These are phyloP conservation scores for Plantago ovata DNA, from an alignment of 257 asterid genomes.

Conservation along the genomic window DNA sequence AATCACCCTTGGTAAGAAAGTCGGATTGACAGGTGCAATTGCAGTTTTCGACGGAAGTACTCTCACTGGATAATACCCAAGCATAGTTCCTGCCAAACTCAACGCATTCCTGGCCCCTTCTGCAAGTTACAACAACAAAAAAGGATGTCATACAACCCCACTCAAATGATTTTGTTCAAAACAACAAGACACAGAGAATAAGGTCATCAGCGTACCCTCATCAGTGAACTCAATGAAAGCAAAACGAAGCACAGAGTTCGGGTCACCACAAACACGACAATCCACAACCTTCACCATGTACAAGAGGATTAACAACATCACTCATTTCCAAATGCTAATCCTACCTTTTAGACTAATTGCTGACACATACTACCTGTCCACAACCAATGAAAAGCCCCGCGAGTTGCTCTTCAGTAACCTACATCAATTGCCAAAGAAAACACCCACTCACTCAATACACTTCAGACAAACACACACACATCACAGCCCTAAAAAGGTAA, in stretches of 20 bases:
- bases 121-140: slow-evolving; percentile 27
- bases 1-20: slow-evolving; percentile 68
- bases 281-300: slow-evolving; percentile 58
- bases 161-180: slow-evolving; percentile 7
- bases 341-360: slow-evolving; percentile 5
- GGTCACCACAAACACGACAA: slow-evolving; percentile 82
- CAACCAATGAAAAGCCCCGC: slow-evolving; percentile 57
- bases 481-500: not conserved
- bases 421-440: slow-evolving; percentile 21
- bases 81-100: slow-evolving; percentile 72
- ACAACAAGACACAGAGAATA: slow-evolving; percentile 7
- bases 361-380: slow-evolving; percentile 46
- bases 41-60: slow-evolving; percentile 83
- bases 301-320: slow-evolving; percentile 5
- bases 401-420: slow-evolving; percentile 82
- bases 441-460: not conserved
- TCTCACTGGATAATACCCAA: slow-evolving; percentile 70
- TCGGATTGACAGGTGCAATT: slow-evolving; percentile 74
- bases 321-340: slow-evolving; percentile 4
- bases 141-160: slow-evolving; percentile 10
- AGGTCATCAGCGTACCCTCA: slow-evolving; percentile 41
- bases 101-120: slow-evolving; percentile 72
- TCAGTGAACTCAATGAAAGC: slow-evolving; percentile 71
- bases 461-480: not conserved
- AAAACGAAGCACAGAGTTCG: slow-evolving; percentile 75